Percentiles rank a stretch among this genome's conserved stretches.
phyloP scores from a whole-genome alignment of 495 filamentous ascomycete species.

The Haplographium delicatum region DNA sequence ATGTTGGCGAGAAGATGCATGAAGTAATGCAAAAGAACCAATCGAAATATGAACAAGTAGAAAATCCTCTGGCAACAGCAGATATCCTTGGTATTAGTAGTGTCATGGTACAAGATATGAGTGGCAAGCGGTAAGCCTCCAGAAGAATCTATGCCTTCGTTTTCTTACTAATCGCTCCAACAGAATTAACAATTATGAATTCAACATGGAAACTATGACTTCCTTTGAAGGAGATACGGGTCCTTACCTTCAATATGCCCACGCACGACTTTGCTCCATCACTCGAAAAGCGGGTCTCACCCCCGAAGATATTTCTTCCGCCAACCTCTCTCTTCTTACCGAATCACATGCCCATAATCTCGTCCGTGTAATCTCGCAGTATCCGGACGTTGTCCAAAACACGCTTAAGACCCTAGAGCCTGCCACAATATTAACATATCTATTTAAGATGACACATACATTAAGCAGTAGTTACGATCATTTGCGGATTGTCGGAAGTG shows the following conservation, averaged over 20 bases:
- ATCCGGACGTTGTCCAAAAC: conserved; percentile 58
- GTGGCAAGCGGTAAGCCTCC: conserved; percentile 51
- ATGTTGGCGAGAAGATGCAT: conserved; percentile 60
- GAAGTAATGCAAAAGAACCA: conserved; percentile 60
- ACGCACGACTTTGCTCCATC: conserved; percentile 60
- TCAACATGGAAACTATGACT: conserved; percentile 61
- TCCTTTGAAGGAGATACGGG: conserved; percentile 68
- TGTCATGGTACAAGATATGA: conserved; percentile 65
- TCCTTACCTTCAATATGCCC: conserved; percentile 65
- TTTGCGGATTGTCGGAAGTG: conserved; percentile 70
- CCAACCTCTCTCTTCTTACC: conserved; percentile 51
- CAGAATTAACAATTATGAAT: conserved; percentile 59
- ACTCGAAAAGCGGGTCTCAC: conserved; percentile 47
- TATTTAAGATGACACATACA: conserved; percentile 84
- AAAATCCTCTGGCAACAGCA: conserved; percentile 46
- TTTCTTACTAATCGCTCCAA: neutral
- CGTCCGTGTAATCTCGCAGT: conserved; percentile 55
- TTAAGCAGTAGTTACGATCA: conserved; percentile 81
- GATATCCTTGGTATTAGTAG: conserved; percentile 56
- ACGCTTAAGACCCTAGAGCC: conserved; percentile 62
- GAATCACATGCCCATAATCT: conserved; percentile 57
- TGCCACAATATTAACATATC: conserved; percentile 67
- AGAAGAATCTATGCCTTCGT: too few relatives aligned
- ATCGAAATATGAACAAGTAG: conserved; percentile 55
- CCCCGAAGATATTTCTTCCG: conserved; percentile 47